Evolutionary conservation across 2,329 filamentous ascomycete species (phyloP), one percentile per base, ranked within the genome.

Genomic region (Claviceps pusilla): DNA sequence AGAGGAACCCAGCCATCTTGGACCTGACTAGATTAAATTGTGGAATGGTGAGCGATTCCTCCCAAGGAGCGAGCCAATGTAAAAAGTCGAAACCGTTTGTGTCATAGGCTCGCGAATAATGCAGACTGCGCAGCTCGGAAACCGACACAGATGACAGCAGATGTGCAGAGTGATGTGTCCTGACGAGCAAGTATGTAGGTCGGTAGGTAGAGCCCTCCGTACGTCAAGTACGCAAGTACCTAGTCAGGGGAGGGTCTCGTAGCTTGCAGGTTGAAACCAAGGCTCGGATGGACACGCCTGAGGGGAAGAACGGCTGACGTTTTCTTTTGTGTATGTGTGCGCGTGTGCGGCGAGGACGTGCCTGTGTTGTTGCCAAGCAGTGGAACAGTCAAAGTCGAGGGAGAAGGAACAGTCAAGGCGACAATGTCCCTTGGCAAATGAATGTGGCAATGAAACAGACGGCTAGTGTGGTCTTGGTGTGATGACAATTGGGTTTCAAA

Each of bases 1-100:
- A 79, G 64, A 82, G 81, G 59, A 82, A 69, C 62, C 78, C 73
- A 57, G 77, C 73, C 78, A 82, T 82, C 52, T 59, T 73, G 63
- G 56, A 51, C 31, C 16, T 41, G 53, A 16, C 9, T 29, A 35
- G 12, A 29, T 50, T 45, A 28, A 28, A 42, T 33, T 10, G 39
- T 14, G 46, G 24, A 14, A 54, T 45, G 47, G 31, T 46, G 47
- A 28, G 28, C 28, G 24, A 33, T 42, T 53, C 6, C 43, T 39
- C 51, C 19, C 19, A 19, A 48, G 14, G 41, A 51, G 50, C 43
- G 37, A 53, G 45, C 9, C 42, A 19, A 41, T 42, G n/a, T 12
- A 48, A 24, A 48, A 24, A 7, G 24, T 42, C 35, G 35, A 48
- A 31, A 1, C 29, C 28, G 24, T 24, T 24, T n/a, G 9, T 29